Evolutionary conservation across 306 rosid genomes (phyloP).

Genomic region (Vachellia collinsii): DNA sequence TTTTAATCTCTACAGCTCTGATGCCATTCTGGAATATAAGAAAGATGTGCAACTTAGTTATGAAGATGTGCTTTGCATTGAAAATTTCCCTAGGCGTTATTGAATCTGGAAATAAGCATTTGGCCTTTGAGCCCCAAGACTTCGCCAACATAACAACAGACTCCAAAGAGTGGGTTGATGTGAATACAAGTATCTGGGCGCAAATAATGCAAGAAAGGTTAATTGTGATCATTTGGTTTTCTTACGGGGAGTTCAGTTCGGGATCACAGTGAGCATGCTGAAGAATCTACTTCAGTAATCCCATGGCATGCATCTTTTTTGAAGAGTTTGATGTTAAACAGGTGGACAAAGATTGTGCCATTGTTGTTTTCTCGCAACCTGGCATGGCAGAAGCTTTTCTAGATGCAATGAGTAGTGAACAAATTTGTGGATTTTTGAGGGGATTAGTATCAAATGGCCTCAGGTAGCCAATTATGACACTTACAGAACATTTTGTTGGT

Average conservation of each 20-base stretch:
- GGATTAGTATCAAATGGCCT: constrained; percentile 69
- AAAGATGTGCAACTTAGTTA: constrained; percentile 64
- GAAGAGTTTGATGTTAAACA: constrained; percentile 74
- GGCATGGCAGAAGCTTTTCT: constrained; percentile 60
- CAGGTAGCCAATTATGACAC: constrained; percentile 62
- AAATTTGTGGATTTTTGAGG: constrained; percentile 55
- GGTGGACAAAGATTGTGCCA: constrained; percentile 76
- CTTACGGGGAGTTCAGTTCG: constrained; percentile 77
- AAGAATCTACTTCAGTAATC: constrained; percentile 58
- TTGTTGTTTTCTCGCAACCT: constrained; percentile 71
- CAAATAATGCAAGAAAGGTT: constrained; percentile 53
- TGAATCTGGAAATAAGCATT: constrained; percentile 36
- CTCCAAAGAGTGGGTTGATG: constrained; percentile 42
- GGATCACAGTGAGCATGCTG: constrained; percentile 64
- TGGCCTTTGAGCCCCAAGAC: constrained; percentile 49
- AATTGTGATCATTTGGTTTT: constrained; percentile 60
- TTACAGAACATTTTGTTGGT: constrained; percentile 60
- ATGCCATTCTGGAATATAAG: too few relatives aligned
- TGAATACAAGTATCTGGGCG: constrained; percentile 56
- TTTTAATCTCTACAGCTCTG: too few relatives aligned
- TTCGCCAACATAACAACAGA: constrained; percentile 42
- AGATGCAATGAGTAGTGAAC: constrained; percentile 43
- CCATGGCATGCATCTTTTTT: constrained; percentile 57
- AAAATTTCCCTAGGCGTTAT: constrained; percentile 48
- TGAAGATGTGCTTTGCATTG: constrained; percentile 69